Evolutionary conservation across 177 flowering plant species (phyloP), one percentile per base, ranked within the genome.

Genomic region (Tripterygium wilfordii): DNA sequence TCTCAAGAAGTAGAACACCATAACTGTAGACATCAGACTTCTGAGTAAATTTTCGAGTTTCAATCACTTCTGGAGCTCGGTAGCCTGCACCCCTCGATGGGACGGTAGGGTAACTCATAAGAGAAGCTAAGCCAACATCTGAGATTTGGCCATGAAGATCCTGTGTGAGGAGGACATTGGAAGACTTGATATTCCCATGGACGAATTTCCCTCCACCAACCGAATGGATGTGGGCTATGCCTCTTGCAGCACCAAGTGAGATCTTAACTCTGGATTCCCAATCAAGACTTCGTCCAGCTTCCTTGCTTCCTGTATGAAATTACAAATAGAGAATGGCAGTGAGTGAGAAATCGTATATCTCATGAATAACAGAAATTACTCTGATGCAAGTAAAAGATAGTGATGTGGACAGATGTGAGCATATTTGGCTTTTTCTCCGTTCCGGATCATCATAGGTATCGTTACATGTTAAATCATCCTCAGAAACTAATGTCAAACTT

Each of bases 11-110:
- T 15, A 80, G 56, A 9, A 80, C 83, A 19, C 87, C 87, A 25
- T 66, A 80, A 50, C 81, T 76, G 66, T 78, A 80, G 7, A 77
- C 76, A 46, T 80, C 82, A 0, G 80, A 77, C 52, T 74, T 55
- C 10, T 59, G 60, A 17, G 53, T 54, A 3, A 17, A 25, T 36
- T 64, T 58, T 24, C 45, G 49, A 20, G 69, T 56, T 29, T 60
- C 55, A 18, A 56, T 33, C 20, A 57, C 53, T 41, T 68, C 68
- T 1, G 69, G 69, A 15, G 72, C 69, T 28, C 57, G 49, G 43
- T 59, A 63, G 16, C 68, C 72, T 18, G 31, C 41, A 32, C 37
- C 49, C 31, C 59, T 59, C 1, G 63, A 37, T 16, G 61, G 49
- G 16, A 48, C 26, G 12, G 56, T 22, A 0, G 48, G 42, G 27